Evolutionary conservation across 2,329 filamentous ascomycete species (phyloP).

Genomic region (Dothideomycetes sp.): DNA sequence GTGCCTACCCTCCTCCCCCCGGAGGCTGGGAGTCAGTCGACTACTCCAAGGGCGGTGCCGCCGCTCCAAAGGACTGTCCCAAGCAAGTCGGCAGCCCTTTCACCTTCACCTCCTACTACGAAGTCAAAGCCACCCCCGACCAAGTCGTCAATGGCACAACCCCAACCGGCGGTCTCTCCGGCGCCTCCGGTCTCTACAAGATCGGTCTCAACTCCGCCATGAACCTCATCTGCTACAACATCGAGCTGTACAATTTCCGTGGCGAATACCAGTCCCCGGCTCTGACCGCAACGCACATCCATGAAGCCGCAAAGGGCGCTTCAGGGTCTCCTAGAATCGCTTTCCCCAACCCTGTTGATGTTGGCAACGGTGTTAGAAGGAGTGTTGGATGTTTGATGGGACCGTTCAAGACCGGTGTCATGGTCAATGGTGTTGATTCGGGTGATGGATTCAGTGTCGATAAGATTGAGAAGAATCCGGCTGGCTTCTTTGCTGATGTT

Average conservation of each 20-base stretch:
- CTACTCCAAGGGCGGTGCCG: constrained; percentile 3
- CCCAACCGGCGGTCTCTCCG: constrained; percentile 33
- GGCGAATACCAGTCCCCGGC: constrained; percentile 45
- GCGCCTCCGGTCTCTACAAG: constrained; percentile 41
- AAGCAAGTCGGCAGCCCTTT: constrained; percentile 11
- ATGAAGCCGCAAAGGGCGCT: constrained; percentile 39
- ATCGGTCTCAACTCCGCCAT: constrained; percentile 43
- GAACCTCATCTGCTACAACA: constrained; percentile 42
- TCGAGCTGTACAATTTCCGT: constrained; percentile 41
- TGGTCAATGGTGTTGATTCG: constrained; percentile 35
- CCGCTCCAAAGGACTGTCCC: background rate
- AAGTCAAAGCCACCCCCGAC: constrained; percentile 40
- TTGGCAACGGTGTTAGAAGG: constrained; percentile 27
- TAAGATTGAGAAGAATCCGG: constrained; percentile 44
- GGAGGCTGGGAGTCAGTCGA: constrained; percentile 10
- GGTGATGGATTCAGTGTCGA: constrained; percentile 41
- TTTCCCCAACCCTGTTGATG: constrained; percentile 41
- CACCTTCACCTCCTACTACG: constrained; percentile 43
- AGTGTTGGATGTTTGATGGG: constrained; percentile 37
- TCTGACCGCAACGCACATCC: constrained; percentile 47
- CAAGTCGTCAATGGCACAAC: constrained; percentile 34
- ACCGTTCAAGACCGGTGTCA: constrained; percentile 37
- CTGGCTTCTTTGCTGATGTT: constrained; percentile 44
- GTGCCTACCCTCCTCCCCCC: constrained; percentile 5
- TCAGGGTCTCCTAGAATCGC: constrained; percentile 44